Percentiles rank a stretch among this genome's conserved stretches.
Evolutionary conservation across 495 filamentous ascomycete species (phyloP).

Genomic region (Penicillium argentinense): DNA sequence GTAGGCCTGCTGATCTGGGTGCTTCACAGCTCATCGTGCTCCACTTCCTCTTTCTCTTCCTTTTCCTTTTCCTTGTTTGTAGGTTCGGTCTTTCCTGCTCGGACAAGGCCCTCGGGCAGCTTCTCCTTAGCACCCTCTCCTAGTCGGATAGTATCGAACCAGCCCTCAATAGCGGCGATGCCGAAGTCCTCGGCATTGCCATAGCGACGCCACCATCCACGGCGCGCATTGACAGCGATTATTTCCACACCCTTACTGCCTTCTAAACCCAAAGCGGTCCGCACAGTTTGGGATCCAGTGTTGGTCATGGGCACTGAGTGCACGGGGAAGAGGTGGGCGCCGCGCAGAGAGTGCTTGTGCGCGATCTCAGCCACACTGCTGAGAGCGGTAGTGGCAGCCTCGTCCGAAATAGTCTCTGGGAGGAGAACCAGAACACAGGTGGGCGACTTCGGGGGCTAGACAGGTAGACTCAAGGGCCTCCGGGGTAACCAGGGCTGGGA

Average conservation of each 20-base stretch:
- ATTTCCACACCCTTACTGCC: slow-evolving; percentile 54
- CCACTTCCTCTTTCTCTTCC: slow-evolving; percentile 43
- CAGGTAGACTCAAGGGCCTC: slow-evolving; percentile 68
- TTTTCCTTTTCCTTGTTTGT: slow-evolving; percentile 29
- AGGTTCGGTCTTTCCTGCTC: slow-evolving; percentile 22
- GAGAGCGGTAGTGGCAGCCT: slow-evolving; percentile 57
- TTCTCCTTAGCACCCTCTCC: slow-evolving; percentile 81
- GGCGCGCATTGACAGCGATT: slow-evolving; percentile 78
- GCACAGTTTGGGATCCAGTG: slow-evolving; percentile 52
- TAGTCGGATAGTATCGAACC: slow-evolving; percentile 85
- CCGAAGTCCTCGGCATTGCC: slow-evolving; percentile 54
- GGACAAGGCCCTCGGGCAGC: slow-evolving; percentile 72
- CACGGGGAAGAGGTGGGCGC: slow-evolving; percentile 76
- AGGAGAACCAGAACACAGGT: slow-evolving; percentile 87
- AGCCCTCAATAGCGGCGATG: slow-evolving; percentile 65
- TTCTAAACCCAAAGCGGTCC: slow-evolving; percentile 59
- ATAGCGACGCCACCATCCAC: slow-evolving; percentile 82
- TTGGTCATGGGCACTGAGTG: slow-evolving; percentile 71
- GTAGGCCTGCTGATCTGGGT: slow-evolving; percentile 1
- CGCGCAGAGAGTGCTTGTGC: slow-evolving; percentile 66
- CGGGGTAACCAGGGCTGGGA: slow-evolving; percentile 53
- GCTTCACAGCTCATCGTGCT: slow-evolving; percentile 39
- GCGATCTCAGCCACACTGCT: slow-evolving; percentile 68
- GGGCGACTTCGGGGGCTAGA: slow-evolving; percentile 68
- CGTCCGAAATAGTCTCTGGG: slow-evolving; percentile 50